Percentiles rank a stretch among this genome's conserved stretches.
These are phyloP conservation scores for Acanthamoeba culbertsoni DNA, from an alignment of 208 protist species.

Conservation along the genomic window DNA sequence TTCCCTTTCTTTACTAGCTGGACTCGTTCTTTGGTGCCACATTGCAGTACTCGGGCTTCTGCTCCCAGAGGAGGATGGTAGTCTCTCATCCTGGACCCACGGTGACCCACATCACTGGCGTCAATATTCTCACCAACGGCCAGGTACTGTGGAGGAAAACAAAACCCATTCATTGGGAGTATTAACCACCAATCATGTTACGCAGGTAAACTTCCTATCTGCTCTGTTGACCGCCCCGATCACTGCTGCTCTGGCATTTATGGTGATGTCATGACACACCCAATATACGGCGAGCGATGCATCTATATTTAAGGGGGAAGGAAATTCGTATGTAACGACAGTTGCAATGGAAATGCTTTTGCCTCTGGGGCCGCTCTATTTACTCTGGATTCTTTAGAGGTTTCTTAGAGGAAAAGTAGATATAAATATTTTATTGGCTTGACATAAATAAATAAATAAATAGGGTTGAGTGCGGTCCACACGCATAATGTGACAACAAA, in stretches of 20 bases:
- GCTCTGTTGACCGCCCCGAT: slow-evolving; percentile 14
- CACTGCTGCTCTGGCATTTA: background rate
- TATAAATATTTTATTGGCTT: slow-evolving; percentile 42
- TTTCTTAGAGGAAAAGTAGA: background rate
- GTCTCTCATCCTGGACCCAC: background rate
- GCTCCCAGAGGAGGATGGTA: slow-evolving; percentile 23
- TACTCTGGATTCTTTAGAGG: too few species aligned
- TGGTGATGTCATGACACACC: background rate
- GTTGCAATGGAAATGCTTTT: too few species aligned
- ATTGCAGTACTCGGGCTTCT: slow-evolving; percentile 67
- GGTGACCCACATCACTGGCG: slow-evolving; percentile 51
- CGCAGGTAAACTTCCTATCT: slow-evolving; percentile 38
- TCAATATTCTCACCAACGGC: slow-evolving; percentile 63
- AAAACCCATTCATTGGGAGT: background rate
- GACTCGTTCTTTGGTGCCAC: slow-evolving; percentile 72
- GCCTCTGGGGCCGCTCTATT: too few species aligned
- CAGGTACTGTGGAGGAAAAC: slow-evolving; percentile 61
- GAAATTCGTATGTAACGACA: background rate
- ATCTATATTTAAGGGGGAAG: background rate
- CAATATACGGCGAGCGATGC: too few species aligned
- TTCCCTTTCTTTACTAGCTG: too few species aligned
- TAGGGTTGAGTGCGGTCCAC: too few species aligned
- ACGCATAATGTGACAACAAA: too few species aligned
- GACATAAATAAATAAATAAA: slow-evolving; percentile 13
- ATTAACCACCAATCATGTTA: background rate